Base-by-base conservation (phyloP, 805 yeast species). In the Diddensiella santjacobensis region DNA sequence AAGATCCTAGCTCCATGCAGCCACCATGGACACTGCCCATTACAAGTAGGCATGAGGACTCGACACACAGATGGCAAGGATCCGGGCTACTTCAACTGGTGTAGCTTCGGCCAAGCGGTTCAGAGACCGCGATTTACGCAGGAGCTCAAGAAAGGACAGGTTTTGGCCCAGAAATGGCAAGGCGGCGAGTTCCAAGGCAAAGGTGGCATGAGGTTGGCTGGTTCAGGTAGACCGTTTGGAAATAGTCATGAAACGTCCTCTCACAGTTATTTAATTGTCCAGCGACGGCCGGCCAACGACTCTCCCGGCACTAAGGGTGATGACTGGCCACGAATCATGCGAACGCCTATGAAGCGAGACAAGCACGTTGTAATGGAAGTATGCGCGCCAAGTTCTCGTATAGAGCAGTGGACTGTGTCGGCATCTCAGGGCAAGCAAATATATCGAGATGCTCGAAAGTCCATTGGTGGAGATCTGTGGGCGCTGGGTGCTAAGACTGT, bases 361-460 rank as follows among this genome's bases (percentile, higher is more conserved):
- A 87, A 89, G 2, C 95, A 89, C 67, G 93, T 91, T 15, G 71
- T 79, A 20, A 72, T 90, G 64, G 85, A 81, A 54, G 76, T 89
- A 2, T 88, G 96, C 71, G 80, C 87, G 0, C 78, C 90, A 0
- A 74, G 83, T 11, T 96, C 96, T 1, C 75, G 77, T 41, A 66
- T 91, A 38, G 97, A 91, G 66, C 80, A 82, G 50, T 89, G 97
- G 96, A 82, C 82, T 13, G 77, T 93, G 2, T 84, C 97, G 0
- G 85, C 83, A 62, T 81, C 95, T 17, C 73, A 78, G 47, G 85
- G 87, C 3, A 79, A 80, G 52, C 84, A 79, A 52, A 79, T 72
- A 2, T 93, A 87, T 57, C 95, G 87, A 60, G 98, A 93, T 69
- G 96, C 96, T 0, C 74, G 97, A 47, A 91, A 93, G 64, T 79